phyloP scores from a whole-genome alignment of 345 rosid species.

The Angophora floribunda region DNA sequence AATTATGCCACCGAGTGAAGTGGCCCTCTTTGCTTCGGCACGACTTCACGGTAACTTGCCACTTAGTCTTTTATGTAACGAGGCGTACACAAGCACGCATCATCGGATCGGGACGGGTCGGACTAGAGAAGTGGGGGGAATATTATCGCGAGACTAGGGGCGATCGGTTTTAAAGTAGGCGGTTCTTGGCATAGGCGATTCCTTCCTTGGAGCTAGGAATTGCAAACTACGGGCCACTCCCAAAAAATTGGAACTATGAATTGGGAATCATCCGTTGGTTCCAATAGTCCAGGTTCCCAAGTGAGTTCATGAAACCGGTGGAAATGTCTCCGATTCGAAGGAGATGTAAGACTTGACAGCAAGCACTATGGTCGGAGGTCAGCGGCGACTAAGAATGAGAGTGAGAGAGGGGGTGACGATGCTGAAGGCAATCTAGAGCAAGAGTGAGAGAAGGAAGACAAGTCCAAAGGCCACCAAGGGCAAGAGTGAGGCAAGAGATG shows the following conservation, averaged over 20 bases:
- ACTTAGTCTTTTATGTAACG: not conserved
- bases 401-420: not conserved
- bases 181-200: too few species aligned
- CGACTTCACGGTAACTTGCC: not conserved
- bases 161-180: too few species aligned
- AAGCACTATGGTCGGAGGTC: not conserved
- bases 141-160: fast-evolving
- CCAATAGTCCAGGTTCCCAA: fast-evolving
- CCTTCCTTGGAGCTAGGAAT: fast-evolving
- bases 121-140: not conserved
- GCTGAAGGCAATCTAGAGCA: fast-evolving
- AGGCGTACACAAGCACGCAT: not conserved
- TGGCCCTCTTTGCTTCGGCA: not conserved
- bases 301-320: not conserved
- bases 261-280: too few species aligned
- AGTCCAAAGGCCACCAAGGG: too few species aligned
- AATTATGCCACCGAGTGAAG: not conserved
- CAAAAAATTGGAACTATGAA: not conserved
- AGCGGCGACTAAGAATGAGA: not conserved
- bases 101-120: not conserved
- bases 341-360: not conserved
- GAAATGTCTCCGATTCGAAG: not conserved
- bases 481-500: too few species aligned
- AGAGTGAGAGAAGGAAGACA: not conserved
- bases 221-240: fast-evolving